Conservation (phyloP, 345 rosid species). For the Bretschneidera sinensis region DNA sequence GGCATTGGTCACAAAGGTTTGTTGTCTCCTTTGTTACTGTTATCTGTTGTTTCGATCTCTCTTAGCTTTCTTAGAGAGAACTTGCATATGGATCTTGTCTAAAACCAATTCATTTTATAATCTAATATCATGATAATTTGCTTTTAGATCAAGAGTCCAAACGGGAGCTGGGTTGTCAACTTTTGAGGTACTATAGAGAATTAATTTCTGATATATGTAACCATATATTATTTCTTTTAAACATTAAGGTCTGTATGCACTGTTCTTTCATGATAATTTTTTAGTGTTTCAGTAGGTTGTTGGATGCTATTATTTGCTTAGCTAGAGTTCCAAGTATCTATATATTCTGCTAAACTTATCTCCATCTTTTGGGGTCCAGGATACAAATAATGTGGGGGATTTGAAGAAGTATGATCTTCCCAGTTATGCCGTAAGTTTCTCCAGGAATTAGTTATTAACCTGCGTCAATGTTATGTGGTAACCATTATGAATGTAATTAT, state of each 20-base stretch:
- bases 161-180: conserved; percentile 24
- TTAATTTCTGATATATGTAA: conserved; percentile 3
- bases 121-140: neutral
- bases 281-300: too few species aligned
- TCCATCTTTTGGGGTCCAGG: conserved; percentile 32
- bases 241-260: too few species aligned
- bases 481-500: neutral
- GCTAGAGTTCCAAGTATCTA: neutral
- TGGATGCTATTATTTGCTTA: too few species aligned
- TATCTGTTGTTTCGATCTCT: conserved; percentile 1
- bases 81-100: neutral
- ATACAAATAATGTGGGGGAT: conserved; percentile 30
- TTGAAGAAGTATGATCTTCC: conserved; percentile 71
- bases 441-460: neutral
- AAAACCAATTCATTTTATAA: conserved; percentile 5
- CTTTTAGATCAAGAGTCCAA: conserved; percentile 32
- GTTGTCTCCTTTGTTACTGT: conserved; percentile 11
- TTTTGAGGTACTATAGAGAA: conserved; percentile 34
- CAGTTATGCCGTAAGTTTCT: conserved; percentile 66
- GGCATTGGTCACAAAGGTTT: conserved; percentile 63
- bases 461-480: neutral
- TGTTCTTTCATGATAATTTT: too few species aligned
- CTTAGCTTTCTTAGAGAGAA: neutral
- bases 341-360: neutral
- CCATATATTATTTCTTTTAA: neutral